Base-by-base conservation (phyloP, 2,329 filamentous ascomycete species). In the Ophiosphaerella narmari region DNA sequence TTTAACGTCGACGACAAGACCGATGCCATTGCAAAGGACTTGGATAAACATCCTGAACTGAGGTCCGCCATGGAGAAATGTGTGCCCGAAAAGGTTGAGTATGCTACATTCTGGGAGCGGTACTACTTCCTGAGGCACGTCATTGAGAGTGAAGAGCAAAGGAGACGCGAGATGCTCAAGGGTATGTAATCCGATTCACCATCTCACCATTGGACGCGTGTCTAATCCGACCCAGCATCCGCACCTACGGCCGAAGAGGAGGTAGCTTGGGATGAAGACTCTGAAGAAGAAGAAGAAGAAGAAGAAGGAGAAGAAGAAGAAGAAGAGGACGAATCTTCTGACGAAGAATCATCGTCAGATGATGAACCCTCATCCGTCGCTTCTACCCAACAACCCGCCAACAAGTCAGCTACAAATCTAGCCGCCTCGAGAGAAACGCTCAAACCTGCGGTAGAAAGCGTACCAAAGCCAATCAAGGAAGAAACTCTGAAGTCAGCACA, bases 41-140 rank as follows among this genome's bases (percentile, higher is more conserved):
- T 99, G 60, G 86, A 92, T 59, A 90, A 88, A 70, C 96, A 96
- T 67, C 84, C 87, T 8, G 93, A 97, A 74, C 77, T 99, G 63
- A 82, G 92, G 62, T 76, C 82, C 23, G 91, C 91, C 0, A 97
- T 99, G 93, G 94, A 97, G 81, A 91, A 88, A 77, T 78, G 96
- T 47, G 94, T 99, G n/a, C 94, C 94, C 1, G 91, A 92, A 73
- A 84, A 85, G 62, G 90, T 97, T n/a, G 83, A 92, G 31, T 99
- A 99, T 67, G 82, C 80, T 44, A 84, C 88, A 44, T 99, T 99
- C 72, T 99, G 94, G 93, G 88, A 84, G 70, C 83, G 94, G 48
- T 99, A 99, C 75, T 97, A 97, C 73, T 99, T 96, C 78, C 77
- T 97, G 56, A 83, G 93, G 65, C 88, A 95, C 67, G 90, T 94